Evolutionary conservation across 2,329 filamentous ascomycete species (phyloP), one percentile per base, ranked within the genome.

Genomic region (Dactylonectria estremocensis): DNA sequence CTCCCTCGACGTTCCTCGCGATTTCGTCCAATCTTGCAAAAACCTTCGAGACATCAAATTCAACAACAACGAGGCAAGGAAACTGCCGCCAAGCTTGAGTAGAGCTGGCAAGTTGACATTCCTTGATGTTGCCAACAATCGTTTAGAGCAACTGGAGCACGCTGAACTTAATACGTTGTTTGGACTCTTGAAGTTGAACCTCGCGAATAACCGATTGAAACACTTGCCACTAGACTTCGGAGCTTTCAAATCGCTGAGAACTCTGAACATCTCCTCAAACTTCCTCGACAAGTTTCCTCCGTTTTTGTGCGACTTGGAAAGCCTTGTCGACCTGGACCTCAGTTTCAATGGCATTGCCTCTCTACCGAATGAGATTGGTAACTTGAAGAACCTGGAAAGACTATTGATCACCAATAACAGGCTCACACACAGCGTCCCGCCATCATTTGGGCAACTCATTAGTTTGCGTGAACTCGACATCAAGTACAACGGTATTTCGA

Each of bases 341-440:
- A 98, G 95, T 79, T 99, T 99, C 88, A 99, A 99, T 78, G 89
- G 91, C 46, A 97, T 99, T 69, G 89, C 89, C 11, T 88, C 85
- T 61, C 83, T 99, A 8, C 95, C 95, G 1, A 90, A 92, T 14
- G 85, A 91, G 69, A 93, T 99, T 71, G 94, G 95, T 7, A 90
- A 90, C 62, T 83, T 99, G 65, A 90, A 87, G 65, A 93, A 91
- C 61, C 83, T 99, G 43, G 96, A 98, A 81, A 91, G 95, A 70
- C 88, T 99, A 33, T 94, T 96, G 83, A 95, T 97, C 73, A 98
- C 96, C 2, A 99, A 99, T 83, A 99, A 99, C 81, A 91, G 93
- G 68, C 84, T 99, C 14, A 88, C 89, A 20, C 93, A 93, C 3
- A 86, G 91, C 7, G 90, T 98, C 40, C 93, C 95, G 9, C 83